phyloP scores from a whole-genome alignment of 257 asterid species.

The Parsonsia alboflavescens region DNA sequence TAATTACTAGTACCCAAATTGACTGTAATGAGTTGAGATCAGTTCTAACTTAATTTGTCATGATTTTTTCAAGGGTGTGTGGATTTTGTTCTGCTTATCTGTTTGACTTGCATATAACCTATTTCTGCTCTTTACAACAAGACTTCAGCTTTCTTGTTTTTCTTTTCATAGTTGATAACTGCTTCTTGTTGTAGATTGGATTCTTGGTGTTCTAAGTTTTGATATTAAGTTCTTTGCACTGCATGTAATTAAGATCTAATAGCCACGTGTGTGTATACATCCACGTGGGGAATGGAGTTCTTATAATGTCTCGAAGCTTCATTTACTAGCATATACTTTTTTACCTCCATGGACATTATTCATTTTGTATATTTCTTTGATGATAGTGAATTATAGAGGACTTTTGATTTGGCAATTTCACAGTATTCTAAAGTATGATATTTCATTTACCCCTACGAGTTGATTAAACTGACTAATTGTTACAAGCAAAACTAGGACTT shows the following conservation, averaged over 20 bases:
- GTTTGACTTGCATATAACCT: background rate
- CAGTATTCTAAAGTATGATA: background rate
- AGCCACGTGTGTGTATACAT: background rate
- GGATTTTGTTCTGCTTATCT: background rate
- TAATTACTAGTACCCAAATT: background rate
- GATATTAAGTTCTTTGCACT: background rate
- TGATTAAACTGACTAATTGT: background rate
- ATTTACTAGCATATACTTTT: background rate
- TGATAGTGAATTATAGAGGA: background rate
- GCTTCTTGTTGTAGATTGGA: background rate
- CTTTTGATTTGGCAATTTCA: background rate
- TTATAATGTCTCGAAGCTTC: background rate
- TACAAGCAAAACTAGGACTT: background rate
- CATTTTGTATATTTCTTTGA: background rate
- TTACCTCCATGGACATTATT: background rate
- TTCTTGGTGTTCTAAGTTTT: background rate
- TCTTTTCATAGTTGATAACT: background rate
- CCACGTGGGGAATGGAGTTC: background rate
- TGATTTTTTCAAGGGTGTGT: background rate
- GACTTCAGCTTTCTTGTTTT: background rate
- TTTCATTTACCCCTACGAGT: background rate
- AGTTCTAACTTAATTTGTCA: background rate
- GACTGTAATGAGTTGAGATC: background rate
- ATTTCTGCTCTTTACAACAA: background rate
- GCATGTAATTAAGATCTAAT: background rate